Percentiles rank a stretch among this genome's conserved stretches.
phyloP scores from a whole-genome alignment of 164 flowering plant genomes.

The Buxus sempervirens region DNA sequence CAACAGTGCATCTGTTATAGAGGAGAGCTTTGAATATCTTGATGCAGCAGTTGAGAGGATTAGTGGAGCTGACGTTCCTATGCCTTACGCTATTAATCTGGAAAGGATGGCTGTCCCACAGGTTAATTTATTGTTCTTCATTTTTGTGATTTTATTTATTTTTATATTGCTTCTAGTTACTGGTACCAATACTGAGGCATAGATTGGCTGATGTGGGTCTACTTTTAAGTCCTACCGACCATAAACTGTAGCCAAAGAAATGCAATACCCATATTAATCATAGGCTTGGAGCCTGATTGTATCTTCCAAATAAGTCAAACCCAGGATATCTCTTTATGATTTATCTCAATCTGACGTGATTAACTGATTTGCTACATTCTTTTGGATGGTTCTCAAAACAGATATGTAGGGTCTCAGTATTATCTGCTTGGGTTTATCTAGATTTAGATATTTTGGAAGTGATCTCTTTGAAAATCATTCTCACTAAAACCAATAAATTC shows the following conservation, averaged over 20 bases:
- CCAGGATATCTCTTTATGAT: no score
- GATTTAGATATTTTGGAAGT: neutral
- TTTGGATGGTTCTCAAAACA: no score
- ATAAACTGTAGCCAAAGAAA: neutral
- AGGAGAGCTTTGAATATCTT: constrained; percentile 89
- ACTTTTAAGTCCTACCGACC: neutral
- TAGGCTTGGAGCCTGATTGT: no score
- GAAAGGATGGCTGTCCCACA: constrained; percentile 91
- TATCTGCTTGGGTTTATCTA: no score
- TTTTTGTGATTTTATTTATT: no score
- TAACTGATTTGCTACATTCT: no score
- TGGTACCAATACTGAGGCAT: neutral
- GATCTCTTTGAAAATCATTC: neutral
- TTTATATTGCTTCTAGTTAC: neutral
- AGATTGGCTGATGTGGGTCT: neutral
- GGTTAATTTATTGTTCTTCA: constrained; percentile 33
- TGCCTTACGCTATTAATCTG: constrained; percentile 94
- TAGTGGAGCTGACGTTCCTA: constrained; percentile 86
- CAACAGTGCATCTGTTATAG: constrained; percentile 72
- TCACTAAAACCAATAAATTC: neutral
- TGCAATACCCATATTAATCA: neutral
- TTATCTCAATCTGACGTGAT: no score
- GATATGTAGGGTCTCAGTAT: no score
- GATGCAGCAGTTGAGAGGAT: constrained; percentile 95
- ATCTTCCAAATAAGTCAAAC: no score